Evolutionary conservation across 2,329 filamentous ascomycete species (phyloP), one percentile per base, ranked within the genome.

Genomic region (Capronia americana): DNA sequence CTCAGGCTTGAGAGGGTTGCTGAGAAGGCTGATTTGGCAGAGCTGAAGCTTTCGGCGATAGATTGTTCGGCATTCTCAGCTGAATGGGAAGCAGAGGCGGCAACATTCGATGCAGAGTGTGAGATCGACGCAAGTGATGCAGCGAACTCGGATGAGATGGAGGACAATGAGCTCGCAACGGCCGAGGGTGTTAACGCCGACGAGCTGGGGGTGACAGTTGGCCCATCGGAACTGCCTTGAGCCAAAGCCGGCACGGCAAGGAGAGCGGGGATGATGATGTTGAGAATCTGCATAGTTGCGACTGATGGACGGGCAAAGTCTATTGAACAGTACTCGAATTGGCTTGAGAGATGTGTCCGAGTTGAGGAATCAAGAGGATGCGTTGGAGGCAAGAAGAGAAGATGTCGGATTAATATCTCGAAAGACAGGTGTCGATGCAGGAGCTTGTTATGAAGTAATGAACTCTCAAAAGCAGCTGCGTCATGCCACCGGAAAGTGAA

Each of bases 221-320:
- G 38, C 28, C n/a, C 56, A n/a, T 14, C 46, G 28, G 7, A 11
- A 30, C 38, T 48, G 7, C 17, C 26, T 44, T 70, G 68, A 26
- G 56, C 65, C 32, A 66, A 34, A 59, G 57, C 63, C 8, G 68
- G 65, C 7, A 66, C 60, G 24, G 65, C 63, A 17, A 68, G 53
- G 51, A 70, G 60, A 34, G 57, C 63, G 14, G 34, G 34, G 63
- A 68, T 46, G 60, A 70, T 28, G 54, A 63, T n/a, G 44, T 57
- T 64, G 60, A 56, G 53, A 63, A 70, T 46, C 30, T 61, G 68
- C 68, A 70, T 70, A 50, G 14, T 70, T 59, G 23, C 5, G 23
- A 24, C 11, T 23, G 38, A 12, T 48, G 48, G 57, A 30, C 20
- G 23, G 20, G 28, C 26, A 61, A 60, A 57, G 41, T 41, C 6